Percentiles rank a stretch among this genome's conserved stretches.
Conservation (phyloP, 2,329 filamentous ascomycete species). For the Ophiosphaerella narmari region DNA sequence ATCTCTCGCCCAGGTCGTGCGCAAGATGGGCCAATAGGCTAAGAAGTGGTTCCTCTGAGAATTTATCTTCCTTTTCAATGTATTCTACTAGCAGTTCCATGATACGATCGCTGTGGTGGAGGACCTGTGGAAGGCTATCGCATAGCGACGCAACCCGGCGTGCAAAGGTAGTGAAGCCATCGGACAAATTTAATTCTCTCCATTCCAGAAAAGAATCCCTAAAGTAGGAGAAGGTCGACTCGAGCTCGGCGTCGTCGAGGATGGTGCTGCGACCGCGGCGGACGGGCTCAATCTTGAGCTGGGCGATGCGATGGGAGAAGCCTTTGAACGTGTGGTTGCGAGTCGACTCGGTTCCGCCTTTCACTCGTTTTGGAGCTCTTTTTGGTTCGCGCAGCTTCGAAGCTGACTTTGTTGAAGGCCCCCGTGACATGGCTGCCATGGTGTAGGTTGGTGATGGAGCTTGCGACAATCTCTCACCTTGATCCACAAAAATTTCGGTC, state of each 20-base stretch:
- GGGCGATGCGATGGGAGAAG: slow-evolving; percentile 87
- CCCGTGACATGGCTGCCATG: slow-evolving; percentile 53
- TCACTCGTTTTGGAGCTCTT: slow-evolving; percentile 65
- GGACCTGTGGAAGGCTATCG: slow-evolving; percentile 88
- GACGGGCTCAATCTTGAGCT: slow-evolving; percentile 91
- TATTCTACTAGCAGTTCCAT: slow-evolving; percentile 76
- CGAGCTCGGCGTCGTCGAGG: slow-evolving; percentile 77
- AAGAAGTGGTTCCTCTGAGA: slow-evolving; percentile 83
- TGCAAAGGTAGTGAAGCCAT: slow-evolving; percentile 77
- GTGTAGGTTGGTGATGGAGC: slow-evolving; percentile 13
- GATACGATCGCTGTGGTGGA: slow-evolving; percentile 87
- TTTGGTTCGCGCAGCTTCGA: slow-evolving; percentile 60
- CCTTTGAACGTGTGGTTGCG: slow-evolving; percentile 90
- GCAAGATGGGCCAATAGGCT: slow-evolving; percentile 91
- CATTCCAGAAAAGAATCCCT: slow-evolving; percentile 82
- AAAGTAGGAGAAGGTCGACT: slow-evolving; percentile 83
- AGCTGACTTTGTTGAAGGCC: slow-evolving; percentile 23
- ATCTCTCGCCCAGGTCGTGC: slow-evolving; percentile 85
- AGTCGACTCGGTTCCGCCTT: slow-evolving; percentile 72
- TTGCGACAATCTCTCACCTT: slow-evolving; percentile 8
- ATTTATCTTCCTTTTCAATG: slow-evolving; percentile 76
- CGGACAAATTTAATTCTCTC: slow-evolving; percentile 88
- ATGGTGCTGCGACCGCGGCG: slow-evolving; percentile 85
- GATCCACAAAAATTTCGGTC: slow-evolving; percentile 38
- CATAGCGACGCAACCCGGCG: slow-evolving; percentile 75